These are phyloP conservation scores for Pyrenopolyporus hunteri DNA, from an alignment of 495 filamentous ascomycete genomes.

Conservation along the genomic window DNA sequence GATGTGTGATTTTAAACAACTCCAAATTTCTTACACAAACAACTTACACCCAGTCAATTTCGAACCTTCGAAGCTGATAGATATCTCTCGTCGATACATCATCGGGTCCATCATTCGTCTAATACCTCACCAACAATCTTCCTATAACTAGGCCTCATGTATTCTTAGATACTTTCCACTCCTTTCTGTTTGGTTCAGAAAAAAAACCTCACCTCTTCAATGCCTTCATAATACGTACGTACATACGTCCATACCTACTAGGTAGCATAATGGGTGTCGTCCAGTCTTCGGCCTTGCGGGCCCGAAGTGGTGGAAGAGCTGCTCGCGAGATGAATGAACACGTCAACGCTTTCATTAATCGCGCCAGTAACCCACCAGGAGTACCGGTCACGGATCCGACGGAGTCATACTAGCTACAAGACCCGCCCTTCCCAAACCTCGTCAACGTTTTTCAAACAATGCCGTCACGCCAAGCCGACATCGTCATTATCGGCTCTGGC, in stretches of 20 bases:
- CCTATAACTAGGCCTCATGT: background rate
- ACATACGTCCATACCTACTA: background rate
- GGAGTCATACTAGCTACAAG: conserved; percentile 64
- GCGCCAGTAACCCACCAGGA: conserved; percentile 34
- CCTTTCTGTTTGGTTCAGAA: too few relatives aligned
- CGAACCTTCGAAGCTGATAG: too few relatives aligned
- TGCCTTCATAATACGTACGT: background rate
- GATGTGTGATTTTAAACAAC: too few relatives aligned
- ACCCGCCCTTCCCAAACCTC: conserved; percentile 57
- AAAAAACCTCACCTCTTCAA: too few relatives aligned
- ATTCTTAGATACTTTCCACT: background rate
- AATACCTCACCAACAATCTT: background rate
- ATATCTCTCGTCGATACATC: too few relatives aligned
- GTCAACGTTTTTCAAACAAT: conserved; percentile 51
- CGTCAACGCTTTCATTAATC: conserved; percentile 24
- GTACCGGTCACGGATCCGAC: conserved; percentile 58
- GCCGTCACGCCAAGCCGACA: conserved; percentile 53
- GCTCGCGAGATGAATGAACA: conserved; percentile 13
- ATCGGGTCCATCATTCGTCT: too few relatives aligned
- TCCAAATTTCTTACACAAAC: too few relatives aligned
- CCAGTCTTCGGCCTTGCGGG: conserved; percentile 27
- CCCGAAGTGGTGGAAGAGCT: conserved; percentile 9
- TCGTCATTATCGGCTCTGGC: conserved; percentile 67
- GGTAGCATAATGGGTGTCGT: conserved; percentile 38
- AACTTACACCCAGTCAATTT: too few relatives aligned